These are phyloP conservation scores for Trichocladium uniseriatum DNA, from an alignment of 495 filamentous ascomycete genomes.

Conservation along the genomic window DNA sequence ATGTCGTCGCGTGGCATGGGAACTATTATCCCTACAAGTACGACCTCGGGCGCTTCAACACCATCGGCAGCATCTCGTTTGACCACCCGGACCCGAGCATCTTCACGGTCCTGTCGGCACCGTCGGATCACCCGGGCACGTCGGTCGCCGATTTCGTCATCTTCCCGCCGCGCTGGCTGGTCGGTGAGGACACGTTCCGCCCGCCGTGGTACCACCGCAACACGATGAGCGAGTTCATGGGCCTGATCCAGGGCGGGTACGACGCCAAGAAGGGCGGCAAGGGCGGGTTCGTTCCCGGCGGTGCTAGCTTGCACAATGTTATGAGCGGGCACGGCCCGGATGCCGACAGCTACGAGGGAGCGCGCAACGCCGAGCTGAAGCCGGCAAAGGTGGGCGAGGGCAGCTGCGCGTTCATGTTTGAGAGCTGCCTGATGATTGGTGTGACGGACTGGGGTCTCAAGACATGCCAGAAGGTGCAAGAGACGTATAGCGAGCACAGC, in stretches of 20 bases:
- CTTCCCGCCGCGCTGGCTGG: slow-evolving; percentile 75
- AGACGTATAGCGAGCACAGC: slow-evolving; percentile 73
- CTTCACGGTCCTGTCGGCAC: slow-evolving; percentile 71
- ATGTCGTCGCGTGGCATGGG: slow-evolving; percentile 78
- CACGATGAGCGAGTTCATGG: slow-evolving; percentile 81
- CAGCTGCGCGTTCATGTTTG: slow-evolving; percentile 59
- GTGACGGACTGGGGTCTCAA: slow-evolving; percentile 87
- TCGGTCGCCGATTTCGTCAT: slow-evolving; percentile 76
- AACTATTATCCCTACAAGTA: slow-evolving; percentile 81
- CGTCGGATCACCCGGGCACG: slow-evolving; percentile 52
- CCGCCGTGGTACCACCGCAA: slow-evolving; percentile 81
- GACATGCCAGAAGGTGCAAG: slow-evolving; percentile 75
- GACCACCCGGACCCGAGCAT: slow-evolving; percentile 81
- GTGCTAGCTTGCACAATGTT: slow-evolving; percentile 49
- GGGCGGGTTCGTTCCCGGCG: slow-evolving; percentile 51
- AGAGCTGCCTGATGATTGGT: slow-evolving; percentile 74
- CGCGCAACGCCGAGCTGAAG: slow-evolving; percentile 44
- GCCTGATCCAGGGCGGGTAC: slow-evolving; percentile 58
- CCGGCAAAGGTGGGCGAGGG: slow-evolving; percentile 47
- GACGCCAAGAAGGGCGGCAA: slow-evolving; percentile 41
- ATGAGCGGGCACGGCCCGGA: slow-evolving; percentile 54
- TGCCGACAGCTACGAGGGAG: slow-evolving; percentile 56
- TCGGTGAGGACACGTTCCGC: slow-evolving; percentile 67
- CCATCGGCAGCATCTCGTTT: slow-evolving; percentile 60
- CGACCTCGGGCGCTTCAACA: slow-evolving; percentile 72